phyloP scores from a whole-genome alignment of 1,139 yeast genomes.

The Saccharomyces pastorianus region DNA sequence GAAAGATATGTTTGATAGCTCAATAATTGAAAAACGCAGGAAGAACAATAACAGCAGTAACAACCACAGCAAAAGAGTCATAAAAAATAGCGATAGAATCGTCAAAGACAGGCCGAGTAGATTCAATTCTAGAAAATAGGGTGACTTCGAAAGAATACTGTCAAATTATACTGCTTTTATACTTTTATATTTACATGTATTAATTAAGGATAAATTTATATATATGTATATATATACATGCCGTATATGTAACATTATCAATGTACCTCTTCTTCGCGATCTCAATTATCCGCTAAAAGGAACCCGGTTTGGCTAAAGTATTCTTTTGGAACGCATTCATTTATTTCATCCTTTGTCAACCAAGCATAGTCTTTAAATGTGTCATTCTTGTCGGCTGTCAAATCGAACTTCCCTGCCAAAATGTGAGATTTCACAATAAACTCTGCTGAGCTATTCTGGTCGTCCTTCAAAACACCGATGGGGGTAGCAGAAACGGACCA shows the following conservation, averaged over 20 bases:
- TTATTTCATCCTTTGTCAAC: slow-evolving; percentile 77
- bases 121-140: slow-evolving; percentile 2
- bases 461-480: slow-evolving; percentile 52
- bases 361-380: slow-evolving; percentile 51
- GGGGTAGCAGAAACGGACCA: slow-evolving; percentile 90
- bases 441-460: slow-evolving; percentile 27
- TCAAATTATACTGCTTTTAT: neutral
- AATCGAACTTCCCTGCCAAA: slow-evolving; percentile 71
- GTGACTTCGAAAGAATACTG: neutral
- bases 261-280: neutral
- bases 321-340: slow-evolving; percentile 42
- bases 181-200: slow-evolving; percentile 7
- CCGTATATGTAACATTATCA: neutral
- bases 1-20: slow-evolving; percentile 9
- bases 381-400: slow-evolving; percentile 35
- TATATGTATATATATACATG: neutral
- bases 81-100: neutral
- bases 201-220: neutral
- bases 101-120: slow-evolving; percentile 1
- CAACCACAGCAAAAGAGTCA: neutral
- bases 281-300: slow-evolving; percentile 34
- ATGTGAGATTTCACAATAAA: slow-evolving; percentile 83
- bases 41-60: slow-evolving; percentile 1
- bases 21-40: neutral
- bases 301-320: slow-evolving; percentile 51